Conservation (phyloP, 306 rosid genomes). For the Ochetophila trinervis region DNA sequence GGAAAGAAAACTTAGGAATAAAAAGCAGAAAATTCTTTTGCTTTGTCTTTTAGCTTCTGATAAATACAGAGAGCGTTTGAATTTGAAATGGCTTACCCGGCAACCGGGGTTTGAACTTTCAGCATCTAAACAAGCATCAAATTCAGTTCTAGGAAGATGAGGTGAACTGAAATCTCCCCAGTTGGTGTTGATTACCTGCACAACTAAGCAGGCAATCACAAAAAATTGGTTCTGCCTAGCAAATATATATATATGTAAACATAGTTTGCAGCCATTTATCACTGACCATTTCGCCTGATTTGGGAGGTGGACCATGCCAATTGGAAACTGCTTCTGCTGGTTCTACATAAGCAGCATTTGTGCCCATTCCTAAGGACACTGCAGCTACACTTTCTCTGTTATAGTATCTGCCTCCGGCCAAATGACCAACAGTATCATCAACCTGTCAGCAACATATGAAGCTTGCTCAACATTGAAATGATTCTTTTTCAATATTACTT, state of each 20-base stretch:
- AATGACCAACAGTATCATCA: constrained; percentile 61
- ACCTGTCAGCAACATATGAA: constrained; percentile 37
- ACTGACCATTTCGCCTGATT: constrained; percentile 53
- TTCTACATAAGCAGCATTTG: constrained; percentile 68
- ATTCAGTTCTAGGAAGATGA: constrained; percentile 56
- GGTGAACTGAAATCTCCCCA: constrained; percentile 60
- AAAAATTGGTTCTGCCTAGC: neutral
- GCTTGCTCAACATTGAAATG: neutral
- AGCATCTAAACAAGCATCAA: constrained; percentile 48
- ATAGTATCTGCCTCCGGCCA: constrained; percentile 76
- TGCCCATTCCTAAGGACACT: constrained; percentile 52
- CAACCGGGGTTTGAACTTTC: constrained; percentile 55
- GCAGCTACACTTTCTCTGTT: constrained; percentile 55
- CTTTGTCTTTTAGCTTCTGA: neutral
- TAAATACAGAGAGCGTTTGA: neutral
- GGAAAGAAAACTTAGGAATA: neutral
- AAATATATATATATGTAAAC: neutral
- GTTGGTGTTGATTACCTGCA: constrained; percentile 61
- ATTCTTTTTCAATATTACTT: neutral
- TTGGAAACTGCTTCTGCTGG: constrained; percentile 33
- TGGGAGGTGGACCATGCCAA: constrained; percentile 36
- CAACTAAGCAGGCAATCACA: constrained; percentile 19
- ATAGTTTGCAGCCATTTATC: neutral
- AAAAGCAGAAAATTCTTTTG: neutral
- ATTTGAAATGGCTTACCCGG: constrained; percentile 34